phyloP scores from a whole-genome alignment of 352 stramenopile genomes.

The Globisporangium cederbergense region DNA sequence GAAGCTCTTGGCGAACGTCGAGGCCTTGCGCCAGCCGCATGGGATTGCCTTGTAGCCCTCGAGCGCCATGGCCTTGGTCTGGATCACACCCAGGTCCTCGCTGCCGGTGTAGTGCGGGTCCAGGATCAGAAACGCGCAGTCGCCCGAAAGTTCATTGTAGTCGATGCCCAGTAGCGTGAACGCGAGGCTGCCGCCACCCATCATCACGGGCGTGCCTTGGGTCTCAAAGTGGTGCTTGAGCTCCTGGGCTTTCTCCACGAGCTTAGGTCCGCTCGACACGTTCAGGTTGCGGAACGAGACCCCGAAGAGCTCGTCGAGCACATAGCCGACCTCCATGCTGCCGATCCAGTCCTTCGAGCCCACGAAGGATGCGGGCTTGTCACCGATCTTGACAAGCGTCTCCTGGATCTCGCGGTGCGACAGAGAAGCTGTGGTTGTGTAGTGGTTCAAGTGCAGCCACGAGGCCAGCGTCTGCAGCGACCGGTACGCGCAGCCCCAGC shows the following conservation, averaged over 20 bases:
- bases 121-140: constrained; percentile 75
- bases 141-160: constrained; percentile 53
- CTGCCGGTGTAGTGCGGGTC: constrained; percentile 78
- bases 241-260: constrained; percentile 60
- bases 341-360: constrained; percentile 81
- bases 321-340: constrained; percentile 80
- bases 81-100: constrained; percentile 68
- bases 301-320: constrained; percentile 71
- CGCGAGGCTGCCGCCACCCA: constrained; percentile 74
- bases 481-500: constrained; percentile 87
- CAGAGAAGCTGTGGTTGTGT: constrained; percentile 37
- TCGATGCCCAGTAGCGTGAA: constrained; percentile 82
- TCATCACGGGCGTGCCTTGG: constrained; percentile 85
- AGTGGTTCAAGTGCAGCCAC: constrained; percentile 73
- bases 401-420: constrained; percentile 76
- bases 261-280: constrained; percentile 46
- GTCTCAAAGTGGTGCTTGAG: constrained; percentile 74
- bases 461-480: constrained; percentile 84
- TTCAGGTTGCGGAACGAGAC: constrained; percentile 73
- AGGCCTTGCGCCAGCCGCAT: constrained; percentile 63
- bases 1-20: constrained; percentile 59
- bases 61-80: constrained; percentile 64
- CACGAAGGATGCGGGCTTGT: constrained; percentile 72
- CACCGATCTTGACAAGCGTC: constrained; percentile 71
- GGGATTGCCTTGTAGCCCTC: constrained; percentile 77